Evolutionary conservation across 345 rosid species (phyloP).

Genomic region (Populus nigra): DNA sequence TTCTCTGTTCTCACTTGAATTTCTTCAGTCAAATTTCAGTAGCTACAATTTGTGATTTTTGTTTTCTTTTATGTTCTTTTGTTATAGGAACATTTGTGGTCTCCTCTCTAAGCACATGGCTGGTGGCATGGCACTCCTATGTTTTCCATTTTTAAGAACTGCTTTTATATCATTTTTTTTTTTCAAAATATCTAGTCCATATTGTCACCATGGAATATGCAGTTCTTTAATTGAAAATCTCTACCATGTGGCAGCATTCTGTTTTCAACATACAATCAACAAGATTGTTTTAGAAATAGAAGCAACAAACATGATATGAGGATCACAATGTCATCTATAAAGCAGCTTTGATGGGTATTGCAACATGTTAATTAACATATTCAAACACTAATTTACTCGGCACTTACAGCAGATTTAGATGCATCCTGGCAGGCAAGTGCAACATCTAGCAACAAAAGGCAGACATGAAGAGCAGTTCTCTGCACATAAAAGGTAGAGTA

Average conservation of each 20-base stretch:
- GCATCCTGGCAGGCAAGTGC: constrained; percentile 80
- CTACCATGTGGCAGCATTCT: neutral
- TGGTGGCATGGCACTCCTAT: neutral
- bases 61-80: neutral
- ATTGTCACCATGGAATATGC: neutral
- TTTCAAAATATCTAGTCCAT: neutral
- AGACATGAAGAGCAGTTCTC: constrained; percentile 81
- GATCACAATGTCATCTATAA: neutral
- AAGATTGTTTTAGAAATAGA: neutral
- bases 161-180: neutral
- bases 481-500: constrained; percentile 38
- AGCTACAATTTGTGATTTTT: neutral
- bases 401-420: constrained; percentile 74
- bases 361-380: neutral
- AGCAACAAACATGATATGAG: neutral
- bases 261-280: neutral
- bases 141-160: neutral
- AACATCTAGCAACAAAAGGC: constrained; percentile 81
- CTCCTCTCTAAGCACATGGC: neutral
- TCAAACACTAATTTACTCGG: neutral
- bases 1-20: neutral
- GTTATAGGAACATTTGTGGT: neutral
- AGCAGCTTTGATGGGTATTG: neutral
- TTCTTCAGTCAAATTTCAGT: neutral
- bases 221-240: neutral